Base-by-base conservation (phyloP, 495 filamentous ascomycete genomes). In the Aspergillus bridgeri region DNA sequence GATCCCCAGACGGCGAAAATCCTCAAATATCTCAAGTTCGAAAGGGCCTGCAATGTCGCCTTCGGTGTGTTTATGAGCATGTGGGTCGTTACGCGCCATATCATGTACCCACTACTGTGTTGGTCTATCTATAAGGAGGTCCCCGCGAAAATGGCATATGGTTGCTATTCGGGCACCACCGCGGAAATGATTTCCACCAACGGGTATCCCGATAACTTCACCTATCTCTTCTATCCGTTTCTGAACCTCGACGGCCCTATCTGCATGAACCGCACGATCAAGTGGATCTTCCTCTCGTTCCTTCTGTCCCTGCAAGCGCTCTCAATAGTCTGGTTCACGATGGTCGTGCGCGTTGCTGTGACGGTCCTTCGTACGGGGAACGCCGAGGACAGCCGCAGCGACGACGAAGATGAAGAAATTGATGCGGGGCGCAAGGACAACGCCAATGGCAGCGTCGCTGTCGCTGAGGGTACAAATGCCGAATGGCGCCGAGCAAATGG, bases 1-100 rank as follows among this genome's bases (percentile, higher is more conserved):
- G 8, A 6, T 38, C 15, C 22, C 52, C 56, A 98, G 93, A 68
- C 86, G n/a, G 94, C 94, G 46, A 98, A 98, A 72, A 88, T 94
- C 58, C 83, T 98, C 59, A 96, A 95, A 71, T 98, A 98, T 68
- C 70, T 94, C 17, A 84, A 87, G 53, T 90, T 78, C 72, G 81
- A 86, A 51, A 84, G 70, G 11, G 71, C 87, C 59, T 96, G 92
- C 82, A 92, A 97, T 65, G 72, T 84, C 55, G 83, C 85, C 44
- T 98, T 98, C 65, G 95, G 84, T 42, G 62, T 95, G 42, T 96
- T 98, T 75, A 86, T 98, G 74, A 60, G 89, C 20, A 83, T 83
- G 52, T 98, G 94, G 94, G 77, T 98, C 60, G 62, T 89, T 21
- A 82, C 89, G 4, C 89, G 94, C 43, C 94, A 98, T 69, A 74